Percentiles rank a stretch among this genome's conserved stretches.
phyloP scores from a whole-genome alignment of 2,329 filamentous ascomycete genomes.

The Diaporthe humulicola region DNA sequence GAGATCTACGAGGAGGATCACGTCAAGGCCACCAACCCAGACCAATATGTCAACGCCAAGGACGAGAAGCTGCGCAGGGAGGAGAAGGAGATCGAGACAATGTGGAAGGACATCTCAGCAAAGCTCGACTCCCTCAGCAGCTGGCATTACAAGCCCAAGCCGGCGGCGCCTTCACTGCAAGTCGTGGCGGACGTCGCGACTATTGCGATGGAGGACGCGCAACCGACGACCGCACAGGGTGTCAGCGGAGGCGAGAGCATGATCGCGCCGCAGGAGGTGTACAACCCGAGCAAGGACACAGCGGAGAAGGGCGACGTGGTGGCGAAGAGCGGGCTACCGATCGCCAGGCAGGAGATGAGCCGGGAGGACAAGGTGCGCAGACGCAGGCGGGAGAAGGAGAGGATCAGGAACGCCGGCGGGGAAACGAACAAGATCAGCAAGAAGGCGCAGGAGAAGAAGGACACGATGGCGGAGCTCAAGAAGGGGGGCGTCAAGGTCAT shows the following conservation, averaged over 20 bases:
- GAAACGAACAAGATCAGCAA: constrained; percentile 65
- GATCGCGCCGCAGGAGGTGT: constrained; percentile 95
- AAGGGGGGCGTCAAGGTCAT: constrained; percentile 91
- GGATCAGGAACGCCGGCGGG: constrained; percentile 76
- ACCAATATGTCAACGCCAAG: constrained; percentile 82
- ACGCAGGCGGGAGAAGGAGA: constrained; percentile 87
- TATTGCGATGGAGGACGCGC: constrained; percentile 93
- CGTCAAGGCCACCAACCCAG: constrained; percentile 80
- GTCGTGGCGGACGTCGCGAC: constrained; percentile 93
- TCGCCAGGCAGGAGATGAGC: constrained; percentile 87
- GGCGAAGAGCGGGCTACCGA: constrained; percentile 80
- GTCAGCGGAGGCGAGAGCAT: constrained; percentile 77
- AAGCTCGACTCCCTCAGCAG: constrained; percentile 91
- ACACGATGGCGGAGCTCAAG: constrained; percentile 60
- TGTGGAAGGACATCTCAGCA: constrained; percentile 86
- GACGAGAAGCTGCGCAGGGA: constrained; percentile 87
- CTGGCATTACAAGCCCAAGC: constrained; percentile 96
- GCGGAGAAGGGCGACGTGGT: constrained; percentile 79
- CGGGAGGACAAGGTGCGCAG: constrained; percentile 86
- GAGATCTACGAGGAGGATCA: constrained; percentile 97
- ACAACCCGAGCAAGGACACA: constrained; percentile 80
- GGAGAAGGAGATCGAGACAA: constrained; percentile 82
- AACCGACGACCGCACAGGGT: constrained; percentile 84
- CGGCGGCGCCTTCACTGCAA: constrained; percentile 82
- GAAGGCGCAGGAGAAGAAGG: constrained; percentile 68